Conservation (phyloP, 257 asterid genomes). For the Solanum lycopersicoides region DNA sequence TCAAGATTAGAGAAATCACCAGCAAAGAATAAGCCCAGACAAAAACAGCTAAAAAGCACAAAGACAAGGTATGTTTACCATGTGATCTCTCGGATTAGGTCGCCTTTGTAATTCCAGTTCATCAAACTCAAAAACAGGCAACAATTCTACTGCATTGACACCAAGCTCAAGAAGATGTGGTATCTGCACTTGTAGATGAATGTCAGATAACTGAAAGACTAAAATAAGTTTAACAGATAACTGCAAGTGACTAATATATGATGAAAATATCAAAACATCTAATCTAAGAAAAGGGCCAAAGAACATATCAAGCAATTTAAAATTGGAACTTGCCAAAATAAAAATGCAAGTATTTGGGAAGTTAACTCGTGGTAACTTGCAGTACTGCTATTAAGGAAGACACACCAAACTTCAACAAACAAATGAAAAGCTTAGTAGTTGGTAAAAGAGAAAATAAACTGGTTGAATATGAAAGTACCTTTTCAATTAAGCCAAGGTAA, state of each 20-base stretch:
- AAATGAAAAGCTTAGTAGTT: neutral
- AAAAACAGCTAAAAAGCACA: neutral
- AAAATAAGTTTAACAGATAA: neutral
- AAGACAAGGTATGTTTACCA: conserved; percentile 36
- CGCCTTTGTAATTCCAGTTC: conserved; percentile 89
- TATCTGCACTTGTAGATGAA: conserved; percentile 43
- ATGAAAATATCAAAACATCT: neutral
- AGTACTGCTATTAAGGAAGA: neutral
- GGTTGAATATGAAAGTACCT: conserved; percentile 27
- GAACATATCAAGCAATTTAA: neutral
- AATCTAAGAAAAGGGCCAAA: neutral
- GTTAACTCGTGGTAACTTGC: neutral
- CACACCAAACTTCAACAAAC: neutral
- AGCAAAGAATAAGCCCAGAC: neutral
- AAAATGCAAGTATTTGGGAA: neutral
- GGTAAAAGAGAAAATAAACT: neutral
- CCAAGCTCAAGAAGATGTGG: conserved; percentile 98
- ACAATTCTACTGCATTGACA: conserved; percentile 78
- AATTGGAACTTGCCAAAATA: neutral
- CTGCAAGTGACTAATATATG: neutral
- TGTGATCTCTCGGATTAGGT: conserved; percentile 90
- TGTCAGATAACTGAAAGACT: conserved; percentile 3
- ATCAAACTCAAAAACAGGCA: conserved; percentile 95
- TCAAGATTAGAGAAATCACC: neutral
- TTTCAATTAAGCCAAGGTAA: conserved; percentile 89